Evolutionary conservation across 2,329 filamentous ascomycete species (phyloP), one percentile per base, ranked within the genome.

Genomic region (Thielaviopsis punctulata): DNA sequence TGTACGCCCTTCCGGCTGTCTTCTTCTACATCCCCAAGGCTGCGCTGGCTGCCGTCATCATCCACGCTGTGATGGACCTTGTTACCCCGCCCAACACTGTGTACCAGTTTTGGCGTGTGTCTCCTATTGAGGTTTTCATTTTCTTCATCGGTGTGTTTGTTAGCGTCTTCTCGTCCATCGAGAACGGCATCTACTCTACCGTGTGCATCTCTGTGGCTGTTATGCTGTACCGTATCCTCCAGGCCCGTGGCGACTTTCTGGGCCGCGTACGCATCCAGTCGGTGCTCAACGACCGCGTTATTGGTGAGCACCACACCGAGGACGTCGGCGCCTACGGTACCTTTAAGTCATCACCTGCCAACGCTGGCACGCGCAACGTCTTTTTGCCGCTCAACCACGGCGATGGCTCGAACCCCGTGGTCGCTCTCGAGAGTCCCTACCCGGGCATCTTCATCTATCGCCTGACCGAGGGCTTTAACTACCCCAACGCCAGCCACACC

Each of bases 371-470:
- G 47, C 80, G 90, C 45, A 88, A 86, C 57, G 77, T 95, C 25
- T 98, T 92, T 73, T 68, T 96, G 19, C 92, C 92, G 0, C 73
- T 95, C 54, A 80, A 86, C 60, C 87, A 93, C 63, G 73, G 73
- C n/a, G 90, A 96, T 63, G 90, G 90, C 25, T 88, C 86, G 1
- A 96, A 96, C 64, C 90, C 90, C 0, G 74, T 82, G 23, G 73
- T 96, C 46, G 75, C 83, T 10, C 72, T 94, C n/a, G 73, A 85
- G 56, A 79, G 79, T 52, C 89, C 92, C 1, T 86, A 92, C 60
- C 90, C 90, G 0, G 92, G 92, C 50, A 76, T 98, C 58, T 94
- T 96, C 67, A 94, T 96, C 62, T 96, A 94, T 69, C 81, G 90
- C 45, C 95, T 95, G 66, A 80, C 84, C 0, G 90, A 96, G 68